phyloP scores from a whole-genome alignment of 2,329 filamentous ascomycete species.

The Colletotrichum gigasporum region DNA sequence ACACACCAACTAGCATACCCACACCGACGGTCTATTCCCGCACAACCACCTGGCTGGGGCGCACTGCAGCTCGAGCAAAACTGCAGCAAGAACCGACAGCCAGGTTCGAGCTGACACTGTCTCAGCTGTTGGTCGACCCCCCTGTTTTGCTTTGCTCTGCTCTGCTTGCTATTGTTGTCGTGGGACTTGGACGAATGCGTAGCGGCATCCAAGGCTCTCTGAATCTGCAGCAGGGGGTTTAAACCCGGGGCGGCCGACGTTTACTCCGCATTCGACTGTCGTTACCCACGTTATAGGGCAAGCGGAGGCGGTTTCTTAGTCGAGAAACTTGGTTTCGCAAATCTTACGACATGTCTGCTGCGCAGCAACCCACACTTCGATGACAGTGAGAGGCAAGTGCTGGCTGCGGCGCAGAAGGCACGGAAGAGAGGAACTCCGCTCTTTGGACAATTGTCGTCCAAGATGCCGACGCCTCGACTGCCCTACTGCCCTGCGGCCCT shows the following conservation, averaged over 20 bases:
- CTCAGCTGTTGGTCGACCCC: slow-evolving; percentile 17
- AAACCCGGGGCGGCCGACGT: slow-evolving; percentile 20
- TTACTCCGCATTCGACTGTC: neutral
- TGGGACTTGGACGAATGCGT: neutral
- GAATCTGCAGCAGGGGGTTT: slow-evolving; percentile 20
- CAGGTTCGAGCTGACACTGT: slow-evolving; percentile 7
- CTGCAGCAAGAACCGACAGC: neutral
- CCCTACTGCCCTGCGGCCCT: too few relatives aligned
- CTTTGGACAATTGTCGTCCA: too few relatives aligned
- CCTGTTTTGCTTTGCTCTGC: neutral
- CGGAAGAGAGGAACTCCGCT: slow-evolving; percentile 17
- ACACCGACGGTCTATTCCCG: neutral
- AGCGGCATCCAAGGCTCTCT: neutral
- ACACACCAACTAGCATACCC: neutral
- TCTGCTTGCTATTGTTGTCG: neutral
- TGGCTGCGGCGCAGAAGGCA: slow-evolving; percentile 12
- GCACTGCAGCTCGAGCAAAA: neutral
- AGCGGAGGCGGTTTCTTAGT: neutral
- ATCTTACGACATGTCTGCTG: slow-evolving; percentile 15
- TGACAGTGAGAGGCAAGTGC: neutral
- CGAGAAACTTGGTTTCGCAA: slow-evolving; percentile 10
- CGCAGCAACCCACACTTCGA: neutral
- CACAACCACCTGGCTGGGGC: neutral
- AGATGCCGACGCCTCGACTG: too few relatives aligned
- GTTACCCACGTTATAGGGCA: neutral